These are phyloP conservation scores for Helicostylum pulchrum DNA, from an alignment of 192 early-diverging fungal species.

Conservation along the genomic window DNA sequence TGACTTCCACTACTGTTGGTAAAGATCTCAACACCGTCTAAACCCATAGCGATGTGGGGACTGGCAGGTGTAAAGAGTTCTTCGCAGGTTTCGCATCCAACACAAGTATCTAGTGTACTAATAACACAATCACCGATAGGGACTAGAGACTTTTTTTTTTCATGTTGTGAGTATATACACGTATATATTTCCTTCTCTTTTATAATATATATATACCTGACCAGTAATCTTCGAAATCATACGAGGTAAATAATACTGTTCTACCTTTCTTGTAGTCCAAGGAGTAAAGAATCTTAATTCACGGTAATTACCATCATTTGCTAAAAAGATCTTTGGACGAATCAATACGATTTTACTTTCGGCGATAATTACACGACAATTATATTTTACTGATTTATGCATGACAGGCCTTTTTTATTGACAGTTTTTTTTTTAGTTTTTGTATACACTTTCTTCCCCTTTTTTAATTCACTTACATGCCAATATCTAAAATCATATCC, in stretches of 20 bases:
- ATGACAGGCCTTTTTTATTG: constrained; percentile 69
- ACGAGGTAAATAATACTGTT: constrained; percentile 78
- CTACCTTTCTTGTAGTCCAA: constrained; percentile 66
- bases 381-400: constrained; percentile 91
- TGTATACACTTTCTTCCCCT: too few species aligned
- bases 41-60: constrained; percentile 88
- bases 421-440: background rate
- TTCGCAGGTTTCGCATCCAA: constrained; percentile 96
- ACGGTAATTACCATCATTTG: constrained; percentile 98
- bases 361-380: constrained; percentile 89
- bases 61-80: constrained; percentile 95
- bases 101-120: constrained; percentile 74
- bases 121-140: constrained; percentile 93
- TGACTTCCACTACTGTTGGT: constrained; percentile 95
- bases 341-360: constrained; percentile 87
- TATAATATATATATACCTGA: constrained; percentile 50
- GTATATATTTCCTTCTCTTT: background rate
- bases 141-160: constrained; percentile 53
- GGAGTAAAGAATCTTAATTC: constrained; percentile 93
- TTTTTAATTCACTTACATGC: constrained; percentile 67
- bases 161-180: background rate
- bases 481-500: constrained; percentile 88
- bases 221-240: constrained; percentile 78
- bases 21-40: constrained; percentile 97
- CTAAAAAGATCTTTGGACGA: constrained; percentile 93